Evolutionary conservation across 2,329 filamentous ascomycete species (phyloP).

Genomic region (Thermothelomyces thermophilus): DNA sequence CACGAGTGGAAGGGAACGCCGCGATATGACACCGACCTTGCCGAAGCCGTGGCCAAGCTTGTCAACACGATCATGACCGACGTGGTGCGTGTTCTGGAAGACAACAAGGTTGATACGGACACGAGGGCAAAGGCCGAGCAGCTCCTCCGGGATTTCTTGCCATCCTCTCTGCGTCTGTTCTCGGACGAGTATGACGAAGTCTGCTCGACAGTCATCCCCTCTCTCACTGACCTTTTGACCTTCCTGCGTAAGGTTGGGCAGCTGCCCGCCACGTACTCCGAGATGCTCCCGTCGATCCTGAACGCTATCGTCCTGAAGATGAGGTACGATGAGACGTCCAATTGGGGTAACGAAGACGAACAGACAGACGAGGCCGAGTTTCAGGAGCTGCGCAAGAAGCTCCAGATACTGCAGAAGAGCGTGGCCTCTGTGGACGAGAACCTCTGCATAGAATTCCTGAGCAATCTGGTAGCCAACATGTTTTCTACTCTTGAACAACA

Average conservation of each 20-base stretch:
- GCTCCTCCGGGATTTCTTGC: slow-evolving; percentile 75
- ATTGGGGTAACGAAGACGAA: slow-evolving; percentile 89
- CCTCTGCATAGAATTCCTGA: slow-evolving; percentile 83
- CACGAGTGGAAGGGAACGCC: slow-evolving; percentile 72
- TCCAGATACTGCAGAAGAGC: slow-evolving; percentile 87
- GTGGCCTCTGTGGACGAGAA: slow-evolving; percentile 82
- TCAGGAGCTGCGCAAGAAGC: slow-evolving; percentile 81
- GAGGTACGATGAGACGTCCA: slow-evolving; percentile 92
- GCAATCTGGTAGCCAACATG: slow-evolving; percentile 78
- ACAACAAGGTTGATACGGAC: slow-evolving; percentile 51
- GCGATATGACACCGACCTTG: slow-evolving; percentile 90
- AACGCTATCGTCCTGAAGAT: slow-evolving; percentile 93
- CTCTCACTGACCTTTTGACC: slow-evolving; percentile 83
- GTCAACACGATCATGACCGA: slow-evolving; percentile 87
- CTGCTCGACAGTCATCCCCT: slow-evolving; percentile 90
- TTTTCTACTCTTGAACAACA: slow-evolving; percentile 74
- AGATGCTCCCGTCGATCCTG: slow-evolving; percentile 79
- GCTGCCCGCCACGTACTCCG: slow-evolving; percentile 67
- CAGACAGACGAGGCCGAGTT: slow-evolving; percentile 97
- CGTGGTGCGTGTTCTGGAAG: slow-evolving; percentile 79
- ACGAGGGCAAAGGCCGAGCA: slow-evolving; percentile 71
- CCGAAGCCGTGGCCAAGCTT: slow-evolving; percentile 89
- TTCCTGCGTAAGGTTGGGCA: slow-evolving; percentile 76
- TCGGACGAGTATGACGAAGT: slow-evolving; percentile 97
- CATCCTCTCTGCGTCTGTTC: slow-evolving; percentile 87